Percentiles rank a stretch among this genome's conserved stretches.
These are phyloP conservation scores for Austroboletus rostrupii DNA, from an alignment of 1,284 basidiomycete genomes.

Conservation along the genomic window DNA sequence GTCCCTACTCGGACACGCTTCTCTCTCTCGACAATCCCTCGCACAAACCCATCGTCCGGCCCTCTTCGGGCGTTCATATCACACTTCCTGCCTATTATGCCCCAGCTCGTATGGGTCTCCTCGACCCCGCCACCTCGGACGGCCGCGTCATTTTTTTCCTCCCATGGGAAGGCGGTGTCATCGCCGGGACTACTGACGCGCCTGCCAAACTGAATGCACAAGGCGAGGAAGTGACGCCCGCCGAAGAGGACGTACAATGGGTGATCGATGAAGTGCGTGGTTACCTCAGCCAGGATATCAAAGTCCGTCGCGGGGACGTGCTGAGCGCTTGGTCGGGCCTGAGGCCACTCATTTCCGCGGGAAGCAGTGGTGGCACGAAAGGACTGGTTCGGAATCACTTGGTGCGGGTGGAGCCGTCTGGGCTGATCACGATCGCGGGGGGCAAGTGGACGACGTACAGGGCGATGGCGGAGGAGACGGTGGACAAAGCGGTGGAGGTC, in stretches of 20 bases:
- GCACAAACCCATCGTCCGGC: slow-evolving; percentile 85
- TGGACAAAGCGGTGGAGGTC: slow-evolving; percentile 79
- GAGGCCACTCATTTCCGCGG: slow-evolving; percentile 82
- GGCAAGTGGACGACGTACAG: slow-evolving; percentile 99
- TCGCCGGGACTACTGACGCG: slow-evolving; percentile 95
- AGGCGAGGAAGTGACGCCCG: slow-evolving; percentile 70
- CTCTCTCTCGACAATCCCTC: slow-evolving; percentile 83
- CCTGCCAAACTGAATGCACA: slow-evolving; percentile 65
- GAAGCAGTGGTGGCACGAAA: slow-evolving; percentile 66
- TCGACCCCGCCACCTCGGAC: slow-evolving; percentile 94
- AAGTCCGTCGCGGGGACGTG: slow-evolving; percentile 95
- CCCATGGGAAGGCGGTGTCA: slow-evolving; percentile 97
- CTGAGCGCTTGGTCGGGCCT: slow-evolving; percentile 93
- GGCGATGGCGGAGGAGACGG: slow-evolving; percentile 92
- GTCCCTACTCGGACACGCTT: slow-evolving; percentile 88
- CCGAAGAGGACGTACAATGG: slow-evolving; percentile 96
- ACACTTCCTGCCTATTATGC: slow-evolving; percentile 97
- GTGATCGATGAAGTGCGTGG: slow-evolving; percentile 89
- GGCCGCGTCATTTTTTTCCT: slow-evolving; percentile 99
- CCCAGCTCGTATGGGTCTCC: slow-evolving; percentile 90
- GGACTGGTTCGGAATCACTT: slow-evolving; percentile 93
- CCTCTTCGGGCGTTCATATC: slow-evolving; percentile 93
- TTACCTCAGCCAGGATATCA: slow-evolving; percentile 91
- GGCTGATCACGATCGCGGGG: slow-evolving; percentile 91
- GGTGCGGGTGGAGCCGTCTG: slow-evolving; percentile 80